Evolutionary conservation across 164 flowering plant genomes (phyloP), one percentile per base, ranked within the genome.

Genomic region (Platanus orientalis): DNA sequence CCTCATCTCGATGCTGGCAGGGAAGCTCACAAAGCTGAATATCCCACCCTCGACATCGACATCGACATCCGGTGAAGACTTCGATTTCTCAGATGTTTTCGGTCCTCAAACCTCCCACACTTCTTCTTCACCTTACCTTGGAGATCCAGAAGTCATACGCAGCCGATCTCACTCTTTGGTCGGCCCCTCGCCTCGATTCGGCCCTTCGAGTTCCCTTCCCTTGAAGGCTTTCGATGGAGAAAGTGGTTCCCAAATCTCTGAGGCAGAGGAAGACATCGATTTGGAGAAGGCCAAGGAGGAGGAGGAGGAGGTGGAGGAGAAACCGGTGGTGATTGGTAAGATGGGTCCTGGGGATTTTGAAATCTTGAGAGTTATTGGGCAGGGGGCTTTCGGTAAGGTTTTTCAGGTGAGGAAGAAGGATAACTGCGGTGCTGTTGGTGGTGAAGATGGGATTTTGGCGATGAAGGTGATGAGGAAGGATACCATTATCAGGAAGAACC

Each of bases 391-490:
- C 71, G 97, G 92, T 48, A 90, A 88, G 77, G 97, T 88, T 30
- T 90, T 84, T 72, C 83, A 69, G 73, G 97, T 90, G 60, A 82
- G 82, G 72, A 82, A 75, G 76, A 84, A 79, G 71, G 73, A 71
- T 17, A 57, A 28, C 16, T 29, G 51, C 9, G 65, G 12, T 25
- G 64, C 12, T 21, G 63, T 36, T 23, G 65, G 68, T 12, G 70
- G 47, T 48, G 81, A 75, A 7, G 87, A 84, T 78, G 92, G 86
- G 72, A 77, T 91, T 26, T 83, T 67, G 40, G 98, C 98, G 0
- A 93, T 93, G 98, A 93, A 93, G 56, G 98, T 93, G 48, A 90
- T 93, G 97, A 84, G 85, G 74, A 93, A 93, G 62, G 96, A 90
- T 19, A 78, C 80, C 0, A 89, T 93, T 16, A 80, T 83, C 45